A percentile compares a stretch with the other conserved stretches of the same genome.
Conservation (phyloP, 2,329 filamentous ascomycete species). For the Penicillium griseofulvum region DNA sequence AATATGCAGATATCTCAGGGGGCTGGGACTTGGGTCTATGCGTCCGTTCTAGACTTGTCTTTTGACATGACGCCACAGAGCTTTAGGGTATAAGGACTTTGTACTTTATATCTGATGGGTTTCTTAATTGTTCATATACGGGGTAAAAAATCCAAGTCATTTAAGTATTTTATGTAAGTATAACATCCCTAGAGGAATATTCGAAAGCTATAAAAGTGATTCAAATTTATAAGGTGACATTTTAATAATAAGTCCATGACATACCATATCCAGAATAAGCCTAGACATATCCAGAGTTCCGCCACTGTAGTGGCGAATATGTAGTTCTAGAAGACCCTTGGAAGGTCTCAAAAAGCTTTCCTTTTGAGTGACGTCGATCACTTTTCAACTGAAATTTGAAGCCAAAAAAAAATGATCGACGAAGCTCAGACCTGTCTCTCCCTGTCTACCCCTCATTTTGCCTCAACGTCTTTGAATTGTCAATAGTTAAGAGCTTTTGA, state of each 20-base stretch:
- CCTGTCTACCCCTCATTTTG: slow-evolving; percentile 3
- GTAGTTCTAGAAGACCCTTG: slow-evolving; percentile 38
- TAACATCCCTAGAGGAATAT: no score
- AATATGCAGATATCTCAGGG: background rate
- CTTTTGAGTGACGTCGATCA: slow-evolving; percentile 1
- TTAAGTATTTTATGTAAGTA: no score
- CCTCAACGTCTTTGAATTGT: background rate
- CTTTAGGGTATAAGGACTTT: background rate
- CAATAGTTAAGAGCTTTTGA: no score
- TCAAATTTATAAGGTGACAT: background rate
- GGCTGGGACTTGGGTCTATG: slow-evolving; percentile 2
- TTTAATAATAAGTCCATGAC: slow-evolving; percentile 6
- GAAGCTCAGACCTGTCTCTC: slow-evolving; percentile 4
- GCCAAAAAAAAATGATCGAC: slow-evolving; percentile 1
- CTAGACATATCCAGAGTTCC: background rate
- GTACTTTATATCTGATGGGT: no score
- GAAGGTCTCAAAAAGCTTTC: slow-evolving; percentile 17
- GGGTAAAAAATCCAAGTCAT: background rate
- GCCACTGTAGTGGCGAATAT: slow-evolving; percentile 5
- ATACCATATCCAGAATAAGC: background rate
- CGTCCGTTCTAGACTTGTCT: background rate
- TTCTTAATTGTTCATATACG: no score
- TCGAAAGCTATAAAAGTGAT: no score
- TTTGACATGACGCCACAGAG: background rate
- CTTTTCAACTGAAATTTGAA: background rate